Conservation (phyloP, 192 early-diverging fungal species). For the Neocallimastix lanati region DNA sequence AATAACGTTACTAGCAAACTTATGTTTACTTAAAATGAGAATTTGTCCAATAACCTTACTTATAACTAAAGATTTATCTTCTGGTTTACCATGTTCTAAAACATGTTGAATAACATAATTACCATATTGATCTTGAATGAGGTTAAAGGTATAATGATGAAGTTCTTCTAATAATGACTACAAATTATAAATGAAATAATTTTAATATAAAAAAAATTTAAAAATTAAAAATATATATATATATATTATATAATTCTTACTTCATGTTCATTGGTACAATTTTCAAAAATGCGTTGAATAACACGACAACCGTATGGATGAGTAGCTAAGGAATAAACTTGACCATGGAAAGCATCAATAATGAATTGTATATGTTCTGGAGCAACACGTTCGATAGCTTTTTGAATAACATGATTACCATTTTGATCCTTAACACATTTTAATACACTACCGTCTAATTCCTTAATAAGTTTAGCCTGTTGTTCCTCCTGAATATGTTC, state of each 20-base stretch:
- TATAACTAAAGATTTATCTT: constrained; percentile 74
- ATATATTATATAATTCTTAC: too few species aligned
- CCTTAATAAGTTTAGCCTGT: constrained; percentile 74
- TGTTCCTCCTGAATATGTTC: constrained; percentile 83
- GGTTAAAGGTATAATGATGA: constrained; percentile 71
- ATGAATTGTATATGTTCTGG: constrained; percentile 88
- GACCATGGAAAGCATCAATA: constrained; percentile 91
- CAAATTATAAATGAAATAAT: too few species aligned
- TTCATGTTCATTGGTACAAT: constrained; percentile 81
- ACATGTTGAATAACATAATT: constrained; percentile 99
- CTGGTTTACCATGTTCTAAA: constrained; percentile 75
- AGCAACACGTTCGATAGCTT: constrained; percentile 92
- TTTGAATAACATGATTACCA: constrained; percentile 99
- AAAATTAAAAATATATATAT: too few species aligned
- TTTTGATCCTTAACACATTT: constrained; percentile 99
- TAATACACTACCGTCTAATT: constrained; percentile 86
- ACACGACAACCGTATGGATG: constrained; percentile 98
- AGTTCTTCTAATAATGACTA: constrained; percentile 77
- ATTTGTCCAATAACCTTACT: constrained; percentile 83
- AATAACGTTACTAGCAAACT: constrained; percentile 97
- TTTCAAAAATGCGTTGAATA: constrained; percentile 98
- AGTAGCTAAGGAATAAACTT: constrained; percentile 87
- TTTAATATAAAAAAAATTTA: too few species aligned
- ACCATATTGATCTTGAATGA: constrained; percentile 97
- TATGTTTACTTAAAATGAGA: constrained; percentile 86